Evolutionary conservation across 2,329 filamentous ascomycete species (phyloP), one percentile per base, ranked within the genome.

Genomic region (Magnaporthiopsis rhizophila): DNA sequence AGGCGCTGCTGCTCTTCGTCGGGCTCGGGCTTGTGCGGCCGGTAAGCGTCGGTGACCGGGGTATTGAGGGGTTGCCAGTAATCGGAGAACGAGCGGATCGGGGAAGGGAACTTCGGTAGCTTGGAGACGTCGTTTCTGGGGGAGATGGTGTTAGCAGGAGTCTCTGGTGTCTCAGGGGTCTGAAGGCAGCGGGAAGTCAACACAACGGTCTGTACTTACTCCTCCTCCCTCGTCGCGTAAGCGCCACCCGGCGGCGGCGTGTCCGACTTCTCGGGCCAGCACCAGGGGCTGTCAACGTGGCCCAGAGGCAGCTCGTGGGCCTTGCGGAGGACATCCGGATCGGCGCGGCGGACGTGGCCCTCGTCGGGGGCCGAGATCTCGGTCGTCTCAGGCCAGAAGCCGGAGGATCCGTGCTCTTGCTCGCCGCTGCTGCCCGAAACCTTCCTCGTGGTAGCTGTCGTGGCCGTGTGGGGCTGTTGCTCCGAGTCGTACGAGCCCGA

Each of bases 201-300:
- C 34, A 11, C 11, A 36, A 36, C 34, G 34, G 34, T 13, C 11
- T 36, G 11, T 21, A 50, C 38, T 50, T 8, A 50, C 38, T 50
- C 15, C 15, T 50, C 38, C 38, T 50, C 38, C 15, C 15, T 50
- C 6, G 38, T 50, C 38, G 21, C 38, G 38, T 50, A 50, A 21
- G 18, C 38, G 18, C 38, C 38, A 50, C 38, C 38, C 45, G 45
- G 11, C n/a, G 45, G 45, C 21, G 18, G 45, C 45, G 45, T 53
- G 9, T 62, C 61, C 45, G 62, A 63, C 24, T 21, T 30, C 53
- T 63, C 62, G 9, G 62, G 62, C 62, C 62, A 63, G 28, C 62
- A 53, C 62, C 62, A 58, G 18, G 62, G 30, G 28, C 53, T 63
- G 45, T 36, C 13, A 2, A 30, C 32, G 28, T 63, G 62, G 4